Conservation (phyloP, 768 basidiomycete genomes). For the Leccinum variicolor region DNA sequence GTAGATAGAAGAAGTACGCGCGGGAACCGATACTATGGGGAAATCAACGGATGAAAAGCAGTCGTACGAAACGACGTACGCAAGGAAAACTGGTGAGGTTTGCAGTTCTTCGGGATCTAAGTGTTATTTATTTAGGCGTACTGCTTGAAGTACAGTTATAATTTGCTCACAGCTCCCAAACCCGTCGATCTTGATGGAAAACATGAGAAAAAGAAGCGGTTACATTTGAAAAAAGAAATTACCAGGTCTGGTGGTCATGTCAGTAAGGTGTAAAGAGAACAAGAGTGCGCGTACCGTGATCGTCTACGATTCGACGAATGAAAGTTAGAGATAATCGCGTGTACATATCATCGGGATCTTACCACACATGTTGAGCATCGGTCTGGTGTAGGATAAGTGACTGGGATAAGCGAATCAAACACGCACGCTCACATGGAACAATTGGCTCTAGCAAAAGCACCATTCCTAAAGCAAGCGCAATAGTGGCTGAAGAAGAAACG, state of each 20-base stretch:
- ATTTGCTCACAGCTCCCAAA: conserved; percentile 71
- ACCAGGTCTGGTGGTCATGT: conserved; percentile 42
- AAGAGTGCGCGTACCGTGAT: conserved; percentile 58
- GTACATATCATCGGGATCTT: conserved; percentile 18
- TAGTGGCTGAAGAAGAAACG: conserved; percentile 91
- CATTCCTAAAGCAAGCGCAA: conserved; percentile 79
- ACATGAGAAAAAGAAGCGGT: not conserved
- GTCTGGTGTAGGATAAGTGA: conserved; percentile 41
- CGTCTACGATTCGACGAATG: conserved; percentile 45
- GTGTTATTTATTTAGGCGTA: not conserved
- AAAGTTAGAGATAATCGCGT: not conserved
- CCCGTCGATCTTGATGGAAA: conserved; percentile 61
- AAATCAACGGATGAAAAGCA: not conserved
- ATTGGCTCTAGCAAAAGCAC: conserved; percentile 89
- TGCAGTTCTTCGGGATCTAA: conserved; percentile 82
- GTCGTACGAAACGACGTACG: conserved; percentile 38
- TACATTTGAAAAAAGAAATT: conserved; percentile 12
- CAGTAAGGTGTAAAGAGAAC: conserved; percentile 1
- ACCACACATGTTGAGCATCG: conserved; percentile 89
- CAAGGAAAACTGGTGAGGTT: conserved; percentile 63
- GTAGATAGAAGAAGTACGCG: conserved; percentile 88
- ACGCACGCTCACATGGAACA: conserved; percentile 68
- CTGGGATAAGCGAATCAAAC: not conserved
- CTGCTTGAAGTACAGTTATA: not conserved
- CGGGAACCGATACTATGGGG: conserved; percentile 66